Percentiles rank a stretch among this genome's conserved stretches.
These are phyloP conservation scores for Mycena belliarum DNA, from an alignment of 768 basidiomycete genomes.

Conservation along the genomic window DNA sequence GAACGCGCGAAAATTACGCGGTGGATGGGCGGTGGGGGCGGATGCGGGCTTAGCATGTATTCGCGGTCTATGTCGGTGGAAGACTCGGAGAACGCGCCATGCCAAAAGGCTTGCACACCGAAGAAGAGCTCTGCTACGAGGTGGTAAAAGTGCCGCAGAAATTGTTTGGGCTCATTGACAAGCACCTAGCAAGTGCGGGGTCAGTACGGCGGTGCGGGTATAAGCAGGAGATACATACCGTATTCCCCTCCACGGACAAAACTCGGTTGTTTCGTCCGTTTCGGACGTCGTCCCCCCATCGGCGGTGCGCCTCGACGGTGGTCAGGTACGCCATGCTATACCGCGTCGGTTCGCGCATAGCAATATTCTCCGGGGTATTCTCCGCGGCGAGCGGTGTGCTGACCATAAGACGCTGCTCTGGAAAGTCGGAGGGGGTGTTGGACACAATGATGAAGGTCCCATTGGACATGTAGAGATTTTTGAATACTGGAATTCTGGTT, in stretches of 20 bases:
- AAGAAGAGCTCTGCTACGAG: conserved; percentile 81
- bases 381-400: conserved; percentile 63
- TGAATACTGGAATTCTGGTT: conserved; percentile 38
- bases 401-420: conserved; percentile 59
- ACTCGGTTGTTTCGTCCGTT: conserved; percentile 47
- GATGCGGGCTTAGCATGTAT: conserved; percentile 15
- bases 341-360: conserved; percentile 64
- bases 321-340: conserved; percentile 63
- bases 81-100: conserved; percentile 44
- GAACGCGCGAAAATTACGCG: conserved; percentile 74
- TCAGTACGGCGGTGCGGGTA: neutral
- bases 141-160: conserved; percentile 88
- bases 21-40: conserved; percentile 53
- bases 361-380: conserved; percentile 64
- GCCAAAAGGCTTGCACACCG: conserved; percentile 76
- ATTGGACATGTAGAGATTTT: conserved; percentile 73
- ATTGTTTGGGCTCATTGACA: conserved; percentile 72
- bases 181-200: conserved; percentile 39
- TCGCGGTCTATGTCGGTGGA: conserved; percentile 23
- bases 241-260: conserved; percentile 70
- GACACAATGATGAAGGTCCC: conserved; percentile 77
- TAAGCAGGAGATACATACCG: conserved; percentile 44
- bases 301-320: conserved; percentile 54
- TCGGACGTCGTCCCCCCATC: conserved; percentile 54
- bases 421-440: conserved; percentile 32